A percentile compares a stretch with the other conserved stretches of the same genome.
phyloP scores from a whole-genome alignment of 768 basidiomycete species.

The Rhizopogon salebrosus region DNA sequence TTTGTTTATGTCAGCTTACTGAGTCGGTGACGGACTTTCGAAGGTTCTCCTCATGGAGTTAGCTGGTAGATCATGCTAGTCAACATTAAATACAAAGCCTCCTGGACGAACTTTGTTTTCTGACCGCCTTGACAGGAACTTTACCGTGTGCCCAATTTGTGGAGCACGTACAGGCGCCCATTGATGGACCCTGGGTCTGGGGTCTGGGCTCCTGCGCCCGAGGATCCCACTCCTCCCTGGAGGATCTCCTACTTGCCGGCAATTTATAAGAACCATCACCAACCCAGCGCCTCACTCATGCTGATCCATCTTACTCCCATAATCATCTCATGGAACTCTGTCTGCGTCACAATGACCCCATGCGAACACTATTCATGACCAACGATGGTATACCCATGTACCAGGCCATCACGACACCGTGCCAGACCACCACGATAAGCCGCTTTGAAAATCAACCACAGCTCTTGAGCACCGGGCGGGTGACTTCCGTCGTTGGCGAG shows the following conservation, averaged over 20 bases:
- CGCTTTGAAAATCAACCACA: slow-evolving; percentile 21
- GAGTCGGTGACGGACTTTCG: no score
- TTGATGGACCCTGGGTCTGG: neutral
- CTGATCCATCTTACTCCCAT: neutral
- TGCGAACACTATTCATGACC: slow-evolving; percentile 29
- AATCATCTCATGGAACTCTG: slow-evolving; percentile 1
- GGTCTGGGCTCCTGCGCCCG: neutral
- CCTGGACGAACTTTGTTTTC: neutral
- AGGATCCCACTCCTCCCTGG: neutral
- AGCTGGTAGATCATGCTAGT: no score
- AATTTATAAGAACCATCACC: neutral
- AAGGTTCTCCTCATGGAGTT: no score
- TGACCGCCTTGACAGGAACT: no score
- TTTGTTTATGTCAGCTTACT: no score
- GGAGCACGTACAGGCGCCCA: neutral
- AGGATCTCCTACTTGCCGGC: no score
- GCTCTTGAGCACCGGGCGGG: slow-evolving; percentile 20
- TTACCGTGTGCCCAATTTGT: neutral
- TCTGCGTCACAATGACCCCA: slow-evolving; percentile 31
- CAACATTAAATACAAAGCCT: neutral
- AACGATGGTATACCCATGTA: slow-evolving; percentile 29
- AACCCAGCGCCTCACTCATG: neutral
- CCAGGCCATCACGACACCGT: slow-evolving; percentile 25
- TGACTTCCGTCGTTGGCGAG: slow-evolving; percentile 29
- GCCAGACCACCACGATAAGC: slow-evolving; percentile 3